phyloP scores from a whole-genome alignment of 495 filamentous ascomycete genomes.

The Parathielavia appendiculata region DNA sequence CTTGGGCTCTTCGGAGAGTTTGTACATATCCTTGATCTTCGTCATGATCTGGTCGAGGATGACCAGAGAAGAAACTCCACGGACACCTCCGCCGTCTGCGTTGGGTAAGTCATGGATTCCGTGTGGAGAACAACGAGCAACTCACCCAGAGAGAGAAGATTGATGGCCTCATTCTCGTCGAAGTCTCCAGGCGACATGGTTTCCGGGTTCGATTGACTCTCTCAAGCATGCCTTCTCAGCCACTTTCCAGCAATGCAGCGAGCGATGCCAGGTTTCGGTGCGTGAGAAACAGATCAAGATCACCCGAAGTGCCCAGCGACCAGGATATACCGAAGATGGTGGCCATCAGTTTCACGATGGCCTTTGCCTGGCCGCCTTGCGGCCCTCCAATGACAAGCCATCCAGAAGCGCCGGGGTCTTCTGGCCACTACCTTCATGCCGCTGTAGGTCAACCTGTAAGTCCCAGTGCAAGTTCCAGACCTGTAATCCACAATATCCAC shows the following conservation, averaged over 20 bases:
- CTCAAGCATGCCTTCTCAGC: not conserved
- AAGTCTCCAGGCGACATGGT: not conserved
- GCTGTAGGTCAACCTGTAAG: not conserved
- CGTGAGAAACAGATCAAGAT: too few relatives aligned
- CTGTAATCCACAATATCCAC: not conserved
- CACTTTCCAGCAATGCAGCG: not conserved
- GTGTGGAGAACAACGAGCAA: not conserved
- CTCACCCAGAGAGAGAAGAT: slow-evolving; percentile 24
- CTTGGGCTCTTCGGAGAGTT: slow-evolving; percentile 22
- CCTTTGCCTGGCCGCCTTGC: not conserved
- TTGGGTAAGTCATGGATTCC: not conserved
- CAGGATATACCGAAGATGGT: not conserved
- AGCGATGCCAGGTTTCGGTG: too few relatives aligned
- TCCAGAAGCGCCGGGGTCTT: not conserved
- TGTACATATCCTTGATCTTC: slow-evolving; percentile 18
- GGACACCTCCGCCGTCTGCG: slow-evolving; percentile 38
- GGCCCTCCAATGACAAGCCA: slow-evolving; percentile 5
- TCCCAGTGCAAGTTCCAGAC: not conserved
- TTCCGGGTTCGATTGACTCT: not conserved
- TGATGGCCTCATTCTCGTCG: slow-evolving; percentile 12
- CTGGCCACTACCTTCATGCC: not conserved
- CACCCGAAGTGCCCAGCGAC: not conserved
- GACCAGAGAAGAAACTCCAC: slow-evolving; percentile 33
- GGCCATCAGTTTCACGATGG: not conserved
- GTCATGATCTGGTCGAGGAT: slow-evolving; percentile 36